Base-by-base conservation (phyloP, 345 rosid genomes). In the Eucalyptus dawsonii region DNA sequence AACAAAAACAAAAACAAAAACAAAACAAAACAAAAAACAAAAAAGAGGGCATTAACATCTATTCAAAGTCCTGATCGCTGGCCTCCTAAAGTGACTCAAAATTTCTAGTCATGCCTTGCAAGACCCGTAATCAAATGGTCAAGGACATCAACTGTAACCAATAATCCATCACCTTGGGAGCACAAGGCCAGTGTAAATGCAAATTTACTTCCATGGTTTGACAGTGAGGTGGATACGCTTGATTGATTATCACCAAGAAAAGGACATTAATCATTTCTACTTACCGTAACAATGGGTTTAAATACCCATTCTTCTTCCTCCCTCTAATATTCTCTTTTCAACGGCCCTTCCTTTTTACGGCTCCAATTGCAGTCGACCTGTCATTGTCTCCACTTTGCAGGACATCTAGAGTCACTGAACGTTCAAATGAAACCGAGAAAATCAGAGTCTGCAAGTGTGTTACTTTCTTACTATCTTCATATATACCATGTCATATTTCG, bases 381-480 rank as follows among this genome's bases (percentile, higher is more conserved):
- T 25, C n/a, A 25, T 24, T 24, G n/a, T 58, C 14, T 2, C 65
- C 65, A 1, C 0, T 58, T 25, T 58, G n/a, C 7, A 5, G 65
- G n/a, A 60, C 1, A 6, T 60, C n/a, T 12, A 1, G 16, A 60
- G 8, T 27, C 2, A 27, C 16, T 27, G 31, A 60, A 27, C n/a
- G 31, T 0, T 60, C 4, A 60, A 1, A 27, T 1, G n/a, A 60
- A 60, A 3, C 67, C n/a, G 27, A 0, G 14, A 27, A 60, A 27
- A 60, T 60, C 15, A 60, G 31, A 60, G n/a, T 60, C 7, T 27
- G 0, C 67, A 27, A 6, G 31, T 60, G 1, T 27, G 31, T 1
- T 60, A 5, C 3, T 60, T 60, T 27, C 31, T 60, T 60, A 27
- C 67, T 11, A 60, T 27, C n/a, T 60, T 60, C 7, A 27, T 27